Conservation (phyloP, 2,329 filamentous ascomycete species). For the Neopestalotiopsis sp. region DNA sequence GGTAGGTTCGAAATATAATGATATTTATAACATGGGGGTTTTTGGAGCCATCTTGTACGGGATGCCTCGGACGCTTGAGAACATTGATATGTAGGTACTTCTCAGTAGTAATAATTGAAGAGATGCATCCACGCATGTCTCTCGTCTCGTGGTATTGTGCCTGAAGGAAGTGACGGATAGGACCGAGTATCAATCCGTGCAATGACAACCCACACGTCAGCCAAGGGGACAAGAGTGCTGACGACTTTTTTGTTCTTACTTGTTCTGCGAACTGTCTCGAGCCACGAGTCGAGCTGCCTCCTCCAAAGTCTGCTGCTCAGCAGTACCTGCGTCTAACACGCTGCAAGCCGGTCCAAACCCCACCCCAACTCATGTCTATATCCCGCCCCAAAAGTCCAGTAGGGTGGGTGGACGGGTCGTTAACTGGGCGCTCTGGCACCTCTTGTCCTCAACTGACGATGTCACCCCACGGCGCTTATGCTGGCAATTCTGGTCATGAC, state of each 20-base stretch:
- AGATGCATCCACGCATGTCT: too few relatives aligned
- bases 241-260: too few relatives aligned
- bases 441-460: conserved; percentile 23
- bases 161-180: too few relatives aligned
- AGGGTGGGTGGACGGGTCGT: not conserved
- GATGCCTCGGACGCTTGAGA: too few relatives aligned
- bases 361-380: conserved; percentile 29
- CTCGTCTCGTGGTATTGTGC: too few relatives aligned
- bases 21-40: not conserved
- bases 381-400: not conserved
- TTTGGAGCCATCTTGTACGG: not conserved
- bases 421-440: not conserved
- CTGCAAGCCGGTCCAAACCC: conserved; percentile 35
- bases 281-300: conserved; percentile 19
- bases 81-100: too few relatives aligned
- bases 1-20: not conserved
- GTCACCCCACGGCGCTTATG: conserved; percentile 22
- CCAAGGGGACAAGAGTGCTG: too few relatives aligned
- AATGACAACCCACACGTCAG: too few relatives aligned
- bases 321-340: conserved; percentile 12
- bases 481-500: conserved; percentile 3
- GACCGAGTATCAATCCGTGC: too few relatives aligned
- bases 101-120: too few relatives aligned
- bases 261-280: not conserved
- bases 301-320: too few relatives aligned